Conservation (phyloP, 1,284 basidiomycete species). For the Ceratobasidium papillatum region DNA sequence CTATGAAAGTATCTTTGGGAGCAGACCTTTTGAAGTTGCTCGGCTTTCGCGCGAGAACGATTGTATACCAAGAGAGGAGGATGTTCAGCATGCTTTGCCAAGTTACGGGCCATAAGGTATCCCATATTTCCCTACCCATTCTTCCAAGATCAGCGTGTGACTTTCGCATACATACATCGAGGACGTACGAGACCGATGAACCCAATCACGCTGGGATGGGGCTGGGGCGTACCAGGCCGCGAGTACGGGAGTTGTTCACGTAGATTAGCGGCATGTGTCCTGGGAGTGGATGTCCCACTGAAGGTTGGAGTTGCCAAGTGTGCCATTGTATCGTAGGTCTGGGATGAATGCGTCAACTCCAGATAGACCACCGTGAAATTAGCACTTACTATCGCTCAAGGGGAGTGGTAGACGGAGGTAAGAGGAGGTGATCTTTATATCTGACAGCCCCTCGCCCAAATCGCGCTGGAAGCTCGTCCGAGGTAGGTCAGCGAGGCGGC, state of each 20-base stretch:
- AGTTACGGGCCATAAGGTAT: conserved; percentile 74
- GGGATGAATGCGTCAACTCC: not conserved
- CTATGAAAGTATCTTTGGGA: no score
- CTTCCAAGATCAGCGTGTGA: conserved; percentile 54
- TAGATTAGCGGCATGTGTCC: conserved; percentile 15
- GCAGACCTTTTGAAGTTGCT: conserved; percentile 55
- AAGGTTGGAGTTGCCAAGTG: not conserved
- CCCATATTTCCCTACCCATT: conserved; percentile 59
- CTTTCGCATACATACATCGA: conserved; percentile 45
- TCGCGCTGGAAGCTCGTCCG: conserved; percentile 39
- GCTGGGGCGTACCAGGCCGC: conserved; percentile 61
- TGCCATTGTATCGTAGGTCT: not conserved
- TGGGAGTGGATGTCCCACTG: conserved; percentile 16
- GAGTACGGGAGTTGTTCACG: conserved; percentile 61
- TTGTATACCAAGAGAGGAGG: conserved; percentile 64
- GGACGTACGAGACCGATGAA: conserved; percentile 70
- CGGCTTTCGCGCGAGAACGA: conserved; percentile 66
- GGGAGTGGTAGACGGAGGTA: not conserved
- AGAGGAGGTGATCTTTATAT: not conserved
- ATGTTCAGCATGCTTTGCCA: conserved; percentile 61
- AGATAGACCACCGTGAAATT: not conserved
- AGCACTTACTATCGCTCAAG: not conserved
- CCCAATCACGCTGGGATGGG: conserved; percentile 50
- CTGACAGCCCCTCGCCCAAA: conserved; percentile 21
- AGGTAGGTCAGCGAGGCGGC: conserved; percentile 12